Evolutionary conservation across 2,329 filamentous ascomycete genomes (phyloP).

Genomic region (Penicillium concentricum): DNA sequence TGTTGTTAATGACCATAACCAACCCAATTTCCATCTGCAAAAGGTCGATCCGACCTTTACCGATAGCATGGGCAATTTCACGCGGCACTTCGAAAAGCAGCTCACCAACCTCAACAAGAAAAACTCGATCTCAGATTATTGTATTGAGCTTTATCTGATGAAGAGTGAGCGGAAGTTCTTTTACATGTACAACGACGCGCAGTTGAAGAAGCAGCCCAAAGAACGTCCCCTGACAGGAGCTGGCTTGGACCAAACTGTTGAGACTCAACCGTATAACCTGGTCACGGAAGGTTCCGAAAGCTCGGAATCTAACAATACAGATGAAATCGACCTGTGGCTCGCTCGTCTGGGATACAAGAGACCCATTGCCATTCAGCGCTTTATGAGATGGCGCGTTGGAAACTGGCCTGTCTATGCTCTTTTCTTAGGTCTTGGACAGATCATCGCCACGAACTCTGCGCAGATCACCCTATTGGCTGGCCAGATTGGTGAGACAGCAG

Average conservation of each 20-base stretch:
- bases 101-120: conserved; percentile 56
- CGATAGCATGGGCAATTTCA: conserved; percentile 62
- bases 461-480: conserved; percentile 66
- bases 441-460: conserved; percentile 65
- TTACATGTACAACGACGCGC: conserved; percentile 56
- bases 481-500: conserved; percentile 59
- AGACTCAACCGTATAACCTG: conserved; percentile 31
- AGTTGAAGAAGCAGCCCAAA: conserved; percentile 51
- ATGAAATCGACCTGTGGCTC: conserved; percentile 34
- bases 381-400: conserved; percentile 56
- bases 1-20: conserved; percentile 56
- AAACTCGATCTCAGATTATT: conserved; percentile 58
- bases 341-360: conserved; percentile 51
- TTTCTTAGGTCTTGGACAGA: conserved; percentile 60
- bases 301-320: conserved; percentile 38
- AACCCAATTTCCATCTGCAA: conserved; percentile 62
- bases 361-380: conserved; percentile 55
- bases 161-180: conserved; percentile 69
- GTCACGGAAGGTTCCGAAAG: conserved; percentile 21
- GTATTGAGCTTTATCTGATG: conserved; percentile 64
- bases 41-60: conserved; percentile 68
- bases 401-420: conserved; percentile 65
- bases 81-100: conserved; percentile 56
- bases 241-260: conserved; percentile 40
- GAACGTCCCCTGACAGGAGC: conserved; percentile 35